These are phyloP conservation scores for Nigrospora osmanthi DNA, from an alignment of 2,329 filamentous ascomycete species.

Conservation along the genomic window DNA sequence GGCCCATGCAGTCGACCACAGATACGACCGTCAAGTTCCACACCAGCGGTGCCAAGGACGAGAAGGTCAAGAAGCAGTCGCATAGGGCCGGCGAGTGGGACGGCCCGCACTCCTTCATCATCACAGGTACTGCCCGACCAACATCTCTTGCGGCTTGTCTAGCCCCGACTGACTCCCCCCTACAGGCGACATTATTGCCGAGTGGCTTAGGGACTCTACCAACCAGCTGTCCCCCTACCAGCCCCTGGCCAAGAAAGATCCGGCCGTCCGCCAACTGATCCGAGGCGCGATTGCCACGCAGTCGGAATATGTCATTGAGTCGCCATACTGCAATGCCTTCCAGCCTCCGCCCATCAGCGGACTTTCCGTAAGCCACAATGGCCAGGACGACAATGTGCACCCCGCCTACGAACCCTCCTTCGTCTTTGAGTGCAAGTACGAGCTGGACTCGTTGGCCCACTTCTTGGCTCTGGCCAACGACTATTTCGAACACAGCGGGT, in stretches of 20 bases:
- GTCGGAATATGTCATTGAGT: constrained; percentile 86
- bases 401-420: constrained; percentile 75
- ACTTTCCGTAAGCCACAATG: constrained; percentile 64
- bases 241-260: constrained; percentile 71
- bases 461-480: constrained; percentile 83
- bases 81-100: constrained; percentile 62
- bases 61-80: constrained; percentile 17
- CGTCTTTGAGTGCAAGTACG: constrained; percentile 99
- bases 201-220: constrained; percentile 87
- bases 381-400: constrained; percentile 77
- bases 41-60: constrained; percentile 55
- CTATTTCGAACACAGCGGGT: constrained; percentile 73
- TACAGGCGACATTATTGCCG: constrained; percentile 69
- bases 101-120: constrained; percentile 85
- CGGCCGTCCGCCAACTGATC: constrained; percentile 69
- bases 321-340: constrained; percentile 97
- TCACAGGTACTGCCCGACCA: constrained; percentile 50
- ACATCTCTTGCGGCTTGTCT: background rate
- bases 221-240: constrained; percentile 94
- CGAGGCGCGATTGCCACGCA: constrained; percentile 95
- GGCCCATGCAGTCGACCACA: constrained; percentile 53
- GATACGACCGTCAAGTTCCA: constrained; percentile 90
- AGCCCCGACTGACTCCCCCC: background rate
- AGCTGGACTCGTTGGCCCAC: constrained; percentile 89
- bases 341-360: constrained; percentile 84